phyloP scores from a whole-genome alignment of 306 rosid species.

The Astragalus glycyphyllos region DNA sequence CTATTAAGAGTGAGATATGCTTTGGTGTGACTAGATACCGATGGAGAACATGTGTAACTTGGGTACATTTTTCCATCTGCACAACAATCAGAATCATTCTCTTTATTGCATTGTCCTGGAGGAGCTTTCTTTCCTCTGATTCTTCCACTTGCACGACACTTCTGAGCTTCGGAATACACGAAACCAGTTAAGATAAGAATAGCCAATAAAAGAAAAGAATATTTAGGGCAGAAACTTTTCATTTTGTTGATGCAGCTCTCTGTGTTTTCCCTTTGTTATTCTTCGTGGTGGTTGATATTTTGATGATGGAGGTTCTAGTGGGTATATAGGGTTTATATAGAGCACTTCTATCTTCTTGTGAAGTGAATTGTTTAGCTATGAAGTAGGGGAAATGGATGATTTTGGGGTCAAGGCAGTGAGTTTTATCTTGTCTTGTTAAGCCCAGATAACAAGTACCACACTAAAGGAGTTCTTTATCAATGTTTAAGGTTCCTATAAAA shows the following conservation, averaged over 20 bases:
- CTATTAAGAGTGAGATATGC: slow-evolving; percentile 20
- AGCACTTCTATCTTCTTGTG: too few species aligned
- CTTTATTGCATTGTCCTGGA: slow-evolving; percentile 8
- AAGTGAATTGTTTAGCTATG: background rate
- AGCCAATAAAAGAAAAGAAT: background rate
- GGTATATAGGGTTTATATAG: too few species aligned
- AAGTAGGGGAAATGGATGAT: too few species aligned
- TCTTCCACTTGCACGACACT: slow-evolving; percentile 39
- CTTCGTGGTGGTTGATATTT: background rate
- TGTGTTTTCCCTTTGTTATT: too few species aligned
- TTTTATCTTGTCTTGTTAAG: background rate
- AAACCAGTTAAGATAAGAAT: slow-evolving; percentile 10
- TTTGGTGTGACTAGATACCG: background rate
- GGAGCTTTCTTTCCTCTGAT: slow-evolving; percentile 34
- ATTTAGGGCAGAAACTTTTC: slow-evolving; percentile 19
- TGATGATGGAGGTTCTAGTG: background rate
- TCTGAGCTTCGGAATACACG: slow-evolving; percentile 31
- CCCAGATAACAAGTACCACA: too few species aligned
- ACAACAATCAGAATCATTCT: too few species aligned
- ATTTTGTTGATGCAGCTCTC: background rate
- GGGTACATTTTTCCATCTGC: slow-evolving; percentile 7
- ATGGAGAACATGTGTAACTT: background rate
- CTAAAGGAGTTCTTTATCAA: too few species aligned
- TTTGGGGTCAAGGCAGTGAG: too few species aligned
- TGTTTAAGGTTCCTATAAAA: too few species aligned